Conservation (phyloP, 495 filamentous ascomycete genomes). For the Parmelia sp. region DNA sequence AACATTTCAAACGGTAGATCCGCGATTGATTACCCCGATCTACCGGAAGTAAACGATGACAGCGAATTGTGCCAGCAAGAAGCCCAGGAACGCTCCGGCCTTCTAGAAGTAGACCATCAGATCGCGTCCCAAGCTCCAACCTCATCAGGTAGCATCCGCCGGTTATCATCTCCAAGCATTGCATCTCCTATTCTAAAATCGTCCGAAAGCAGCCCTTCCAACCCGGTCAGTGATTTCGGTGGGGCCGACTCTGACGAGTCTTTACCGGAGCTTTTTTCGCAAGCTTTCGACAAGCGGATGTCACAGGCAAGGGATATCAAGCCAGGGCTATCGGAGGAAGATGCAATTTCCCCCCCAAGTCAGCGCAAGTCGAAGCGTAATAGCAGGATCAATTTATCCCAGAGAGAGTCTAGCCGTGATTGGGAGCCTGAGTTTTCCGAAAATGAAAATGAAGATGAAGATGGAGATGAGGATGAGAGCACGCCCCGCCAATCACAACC, state of each 20-base stretch:
- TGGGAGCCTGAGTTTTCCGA: constrained; percentile 3
- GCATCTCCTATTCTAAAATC: constrained; percentile 5
- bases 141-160: constrained; percentile 1
- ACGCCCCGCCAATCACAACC: constrained; percentile 16
- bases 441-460: neutral
- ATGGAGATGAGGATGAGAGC: neutral
- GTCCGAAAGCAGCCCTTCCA: neutral
- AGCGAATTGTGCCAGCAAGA: constrained; percentile 17
- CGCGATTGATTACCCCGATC: constrained; percentile 14
- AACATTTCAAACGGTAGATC: neutral
- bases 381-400: constrained; percentile 6
- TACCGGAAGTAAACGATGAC: constrained; percentile 15
- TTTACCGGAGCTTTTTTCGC: constrained; percentile 22
- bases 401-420: constrained; percentile 1
- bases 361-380: constrained; percentile 11
- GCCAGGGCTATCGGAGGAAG: constrained; percentile 10
- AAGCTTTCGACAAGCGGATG: constrained; percentile 20
- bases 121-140: constrained; percentile 12
- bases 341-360: constrained; percentile 8
- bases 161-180: constrained; percentile 2
- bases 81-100: constrained; percentile 16
- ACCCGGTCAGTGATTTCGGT: neutral
- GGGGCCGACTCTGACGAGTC: constrained; percentile 18
- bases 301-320: constrained; percentile 21
- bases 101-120: constrained; percentile 7